Conservation (phyloP, 768 basidiomycete species). For the Phanerodontia chrysosporium region DNA sequence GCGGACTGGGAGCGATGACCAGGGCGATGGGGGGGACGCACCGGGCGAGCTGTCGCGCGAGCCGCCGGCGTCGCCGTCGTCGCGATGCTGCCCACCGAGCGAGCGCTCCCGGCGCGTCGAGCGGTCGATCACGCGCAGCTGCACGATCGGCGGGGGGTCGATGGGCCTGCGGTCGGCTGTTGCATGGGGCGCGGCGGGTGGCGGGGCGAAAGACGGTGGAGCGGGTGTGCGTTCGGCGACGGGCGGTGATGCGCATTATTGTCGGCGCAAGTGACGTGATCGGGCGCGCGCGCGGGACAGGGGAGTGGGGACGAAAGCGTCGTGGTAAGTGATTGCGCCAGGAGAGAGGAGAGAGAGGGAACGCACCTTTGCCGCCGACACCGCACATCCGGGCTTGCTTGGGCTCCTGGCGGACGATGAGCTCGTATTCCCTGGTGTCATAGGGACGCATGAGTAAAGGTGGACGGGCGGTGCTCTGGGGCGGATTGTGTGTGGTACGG, state of each 20-base stretch:
- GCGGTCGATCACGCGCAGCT: constrained; percentile 82
- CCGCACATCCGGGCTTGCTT: constrained; percentile 91
- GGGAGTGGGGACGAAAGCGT: neutral
- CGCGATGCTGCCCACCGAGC: neutral
- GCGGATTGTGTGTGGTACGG: neutral
- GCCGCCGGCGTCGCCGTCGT: neutral
- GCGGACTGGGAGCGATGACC: neutral
- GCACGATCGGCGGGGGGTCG: constrained; percentile 96
- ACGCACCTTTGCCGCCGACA: constrained; percentile 69
- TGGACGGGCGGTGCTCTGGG: neutral
- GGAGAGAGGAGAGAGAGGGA: neutral
- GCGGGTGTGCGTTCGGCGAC: too few relatives aligned
- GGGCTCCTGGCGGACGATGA: constrained; percentile 85
- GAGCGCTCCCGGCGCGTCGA: constrained; percentile 23
- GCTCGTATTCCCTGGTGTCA: constrained; percentile 70
- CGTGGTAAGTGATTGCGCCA: neutral
- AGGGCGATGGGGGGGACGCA: constrained; percentile 4
- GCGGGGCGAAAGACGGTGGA: neutral
- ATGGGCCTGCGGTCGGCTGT: constrained; percentile 92
- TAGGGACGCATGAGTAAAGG: constrained; percentile 16
- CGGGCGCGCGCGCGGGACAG: neutral
- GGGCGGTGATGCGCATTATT: neutral
- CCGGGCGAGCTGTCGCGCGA: constrained; percentile 23
- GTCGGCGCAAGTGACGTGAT: neutral
- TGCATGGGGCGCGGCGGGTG: neutral